These are phyloP conservation scores for Lachnellula cervina DNA, from an alignment of 2,329 filamentous ascomycete genomes.

Conservation along the genomic window DNA sequence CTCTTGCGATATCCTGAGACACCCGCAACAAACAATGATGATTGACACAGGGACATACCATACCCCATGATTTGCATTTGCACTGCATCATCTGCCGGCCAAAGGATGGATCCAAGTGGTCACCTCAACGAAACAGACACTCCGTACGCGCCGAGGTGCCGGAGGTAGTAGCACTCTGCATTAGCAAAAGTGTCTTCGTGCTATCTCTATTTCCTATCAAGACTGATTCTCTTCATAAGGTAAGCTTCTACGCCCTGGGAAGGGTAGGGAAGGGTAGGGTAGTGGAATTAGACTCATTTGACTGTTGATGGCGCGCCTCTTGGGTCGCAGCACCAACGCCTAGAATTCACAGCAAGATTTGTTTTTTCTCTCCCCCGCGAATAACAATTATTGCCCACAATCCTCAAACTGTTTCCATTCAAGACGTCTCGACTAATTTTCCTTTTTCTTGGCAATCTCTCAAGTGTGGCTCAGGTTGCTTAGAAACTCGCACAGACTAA, in stretches of 20 bases:
- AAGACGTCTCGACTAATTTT: conserved; percentile 4
- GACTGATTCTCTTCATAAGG: background rate
- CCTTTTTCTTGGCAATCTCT: background rate
- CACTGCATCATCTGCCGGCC: conserved; percentile 6
- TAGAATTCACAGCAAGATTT: background rate
- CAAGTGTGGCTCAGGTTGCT: conserved; percentile 2
- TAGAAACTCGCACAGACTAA: conserved; percentile 14
- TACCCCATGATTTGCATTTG: conserved; percentile 2
- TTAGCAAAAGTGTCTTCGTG: background rate
- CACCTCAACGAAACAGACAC: too few relatives aligned
- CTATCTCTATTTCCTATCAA: background rate
- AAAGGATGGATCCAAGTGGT: background rate
- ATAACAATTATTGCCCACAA: background rate
- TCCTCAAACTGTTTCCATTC: background rate
- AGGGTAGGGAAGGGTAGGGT: background rate
- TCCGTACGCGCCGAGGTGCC: too few relatives aligned
- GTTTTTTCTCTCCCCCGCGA: background rate
- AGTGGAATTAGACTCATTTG: background rate
- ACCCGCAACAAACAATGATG: background rate
- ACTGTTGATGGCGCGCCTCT: background rate
- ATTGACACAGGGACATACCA: conserved; percentile 6
- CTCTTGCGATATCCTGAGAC: conserved; percentile 5
- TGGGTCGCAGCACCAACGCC: background rate
- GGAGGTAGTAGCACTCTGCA: too few relatives aligned
- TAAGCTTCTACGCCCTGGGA: background rate